A percentile compares a stretch with the other conserved stretches of the same genome.
phyloP scores from a whole-genome alignment of 305 asterid species.

The Solanum chacoense region DNA sequence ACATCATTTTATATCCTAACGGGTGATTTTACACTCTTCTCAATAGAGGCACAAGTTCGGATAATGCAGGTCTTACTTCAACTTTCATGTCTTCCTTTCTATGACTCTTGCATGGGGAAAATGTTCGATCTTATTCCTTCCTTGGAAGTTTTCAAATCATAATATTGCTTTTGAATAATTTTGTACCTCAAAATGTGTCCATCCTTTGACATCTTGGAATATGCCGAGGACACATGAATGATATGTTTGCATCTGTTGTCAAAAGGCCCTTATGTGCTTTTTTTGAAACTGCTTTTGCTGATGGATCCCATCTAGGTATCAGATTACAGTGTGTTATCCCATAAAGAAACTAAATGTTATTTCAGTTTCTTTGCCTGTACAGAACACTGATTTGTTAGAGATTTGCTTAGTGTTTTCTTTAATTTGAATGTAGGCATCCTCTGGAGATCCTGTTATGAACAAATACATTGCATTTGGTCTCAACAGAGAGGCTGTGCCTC shows the following conservation, averaged over 20 bases:
- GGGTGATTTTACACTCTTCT: not conserved
- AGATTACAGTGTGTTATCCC: not conserved
- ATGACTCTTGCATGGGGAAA: not conserved
- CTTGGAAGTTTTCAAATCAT: not conserved
- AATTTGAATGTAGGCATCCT: slow-evolving; percentile 39
- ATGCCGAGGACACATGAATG: not conserved
- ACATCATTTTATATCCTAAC: not conserved
- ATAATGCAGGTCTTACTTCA: not conserved
- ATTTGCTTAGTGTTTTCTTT: not conserved
- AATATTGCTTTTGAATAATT: not conserved
- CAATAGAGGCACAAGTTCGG: not conserved
- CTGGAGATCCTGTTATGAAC: slow-evolving; percentile 52
- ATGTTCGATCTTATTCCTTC: not conserved
- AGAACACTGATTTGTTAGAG: not conserved
- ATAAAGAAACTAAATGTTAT: not conserved
- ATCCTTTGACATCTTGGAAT: not conserved
- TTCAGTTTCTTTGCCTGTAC: not conserved
- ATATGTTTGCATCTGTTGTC: not conserved
- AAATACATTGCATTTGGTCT: slow-evolving; percentile 78
- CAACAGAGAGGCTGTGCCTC: slow-evolving; percentile 64
- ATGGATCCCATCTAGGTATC: not conserved
- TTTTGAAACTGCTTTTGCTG: not conserved
- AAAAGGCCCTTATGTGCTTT: not conserved
- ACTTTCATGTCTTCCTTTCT: not conserved
- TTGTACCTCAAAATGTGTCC: not conserved